Conservation (phyloP, 108 stramenopile genomes). For the Cyclotella cryptica region DNA sequence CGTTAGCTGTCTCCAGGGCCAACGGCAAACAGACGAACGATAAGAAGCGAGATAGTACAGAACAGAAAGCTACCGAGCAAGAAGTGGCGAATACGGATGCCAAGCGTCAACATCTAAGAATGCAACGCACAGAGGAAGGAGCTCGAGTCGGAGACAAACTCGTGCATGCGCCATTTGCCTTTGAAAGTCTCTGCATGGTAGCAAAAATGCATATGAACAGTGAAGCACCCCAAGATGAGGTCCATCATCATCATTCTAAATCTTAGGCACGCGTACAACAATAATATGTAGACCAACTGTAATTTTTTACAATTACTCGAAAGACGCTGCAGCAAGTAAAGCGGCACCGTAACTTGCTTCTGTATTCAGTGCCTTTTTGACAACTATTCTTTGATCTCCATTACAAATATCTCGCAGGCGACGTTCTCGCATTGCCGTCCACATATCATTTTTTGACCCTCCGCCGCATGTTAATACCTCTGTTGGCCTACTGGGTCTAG, state of each 20-base stretch:
- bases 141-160: too few species aligned
- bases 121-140: neutral
- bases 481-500: slow-evolving; percentile 64
- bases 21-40: neutral
- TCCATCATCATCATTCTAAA: neutral
- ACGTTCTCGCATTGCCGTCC: slow-evolving; percentile 81
- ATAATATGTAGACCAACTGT: neutral
- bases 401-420: slow-evolving; percentile 57
- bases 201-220: neutral
- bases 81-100: neutral
- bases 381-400: slow-evolving; percentile 43
- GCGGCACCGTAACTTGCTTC: slow-evolving; percentile 95
- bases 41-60: slow-evolving; percentile 28
- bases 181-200: neutral
- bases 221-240: neutral
- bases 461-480: slow-evolving; percentile 85
- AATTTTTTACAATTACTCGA: too few species aligned
- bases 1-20: slow-evolving; percentile 5
- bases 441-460: slow-evolving; percentile 85
- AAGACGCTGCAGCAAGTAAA: slow-evolving; percentile 78
- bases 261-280: neutral
- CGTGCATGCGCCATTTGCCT: neutral
- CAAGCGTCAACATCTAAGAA: neutral
- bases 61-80: slow-evolving; percentile 5
- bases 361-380: slow-evolving; percentile 72